phyloP scores from a whole-genome alignment of 2,329 filamentous ascomycete species.

The Hypoxylon sp. region DNA sequence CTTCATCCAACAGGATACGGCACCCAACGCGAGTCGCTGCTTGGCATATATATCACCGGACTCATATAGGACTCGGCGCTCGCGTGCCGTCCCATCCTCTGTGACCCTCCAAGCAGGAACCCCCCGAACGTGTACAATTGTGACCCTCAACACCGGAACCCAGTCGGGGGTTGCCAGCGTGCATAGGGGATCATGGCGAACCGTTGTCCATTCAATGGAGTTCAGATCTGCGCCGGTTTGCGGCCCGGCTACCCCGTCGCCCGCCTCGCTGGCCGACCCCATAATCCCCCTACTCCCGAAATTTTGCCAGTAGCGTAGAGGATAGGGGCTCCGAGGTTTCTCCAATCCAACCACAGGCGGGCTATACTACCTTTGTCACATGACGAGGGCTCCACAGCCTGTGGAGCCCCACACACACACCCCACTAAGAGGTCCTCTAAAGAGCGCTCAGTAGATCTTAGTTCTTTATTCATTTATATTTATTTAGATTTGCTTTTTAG shows the following conservation, averaged over 20 bases:
- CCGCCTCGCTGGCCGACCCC: slow-evolving; percentile 1
- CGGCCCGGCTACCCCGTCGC: slow-evolving; percentile 34
- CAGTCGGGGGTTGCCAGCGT: slow-evolving; percentile 18
- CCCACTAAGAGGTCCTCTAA: no score
- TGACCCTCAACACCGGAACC: slow-evolving; percentile 37
- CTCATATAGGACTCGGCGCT: slow-evolving; percentile 19
- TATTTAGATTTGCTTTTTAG: no score
- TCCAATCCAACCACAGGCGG: slow-evolving; percentile 33
- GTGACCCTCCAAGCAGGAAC: slow-evolving; percentile 19
- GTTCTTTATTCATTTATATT: no score
- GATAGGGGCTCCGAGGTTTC: slow-evolving; percentile 38
- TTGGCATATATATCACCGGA: slow-evolving; percentile 36
- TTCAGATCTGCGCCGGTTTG: slow-evolving; percentile 39
- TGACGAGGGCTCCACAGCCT: no score
- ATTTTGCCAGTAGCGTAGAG: slow-evolving; percentile 39
- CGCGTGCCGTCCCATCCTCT: slow-evolving; percentile 25
- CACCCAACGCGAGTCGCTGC: slow-evolving; percentile 13
- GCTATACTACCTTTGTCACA: no score
- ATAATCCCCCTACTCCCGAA: slow-evolving; percentile 26
- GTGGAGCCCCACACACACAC: no score
- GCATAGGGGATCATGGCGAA: slow-evolving; percentile 21
- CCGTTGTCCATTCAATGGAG: slow-evolving; percentile 25
- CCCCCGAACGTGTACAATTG: slow-evolving; percentile 33
- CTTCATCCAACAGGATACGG: slow-evolving; percentile 13
- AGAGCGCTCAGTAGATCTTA: no score